Percentiles rank a stretch among this genome's conserved stretches.
Evolutionary conservation across 2,329 filamentous ascomycete genomes (phyloP).

Genomic region (Magnaporthiopsis incrustans): DNA sequence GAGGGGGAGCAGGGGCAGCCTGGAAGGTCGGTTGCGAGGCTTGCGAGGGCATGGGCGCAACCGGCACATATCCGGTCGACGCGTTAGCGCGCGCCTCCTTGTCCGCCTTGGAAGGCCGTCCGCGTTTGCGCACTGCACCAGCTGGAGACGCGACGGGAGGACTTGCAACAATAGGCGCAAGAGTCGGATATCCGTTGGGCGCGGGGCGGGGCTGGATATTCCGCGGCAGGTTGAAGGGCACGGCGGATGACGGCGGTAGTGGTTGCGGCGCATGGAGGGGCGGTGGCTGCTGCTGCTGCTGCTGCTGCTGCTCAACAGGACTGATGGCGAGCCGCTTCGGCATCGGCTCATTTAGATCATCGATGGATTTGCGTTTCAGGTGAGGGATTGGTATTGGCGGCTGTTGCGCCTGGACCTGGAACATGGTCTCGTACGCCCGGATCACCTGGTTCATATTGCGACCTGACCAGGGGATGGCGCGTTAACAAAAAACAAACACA

Average conservation of each 20-base stretch:
- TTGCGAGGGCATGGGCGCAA: slow-evolving; percentile 15
- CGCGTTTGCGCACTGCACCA: slow-evolving; percentile 20
- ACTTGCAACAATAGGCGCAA: slow-evolving; percentile 7
- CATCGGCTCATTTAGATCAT: slow-evolving; percentile 21
- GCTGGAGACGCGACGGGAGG: slow-evolving; percentile 10
- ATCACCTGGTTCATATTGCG: slow-evolving; percentile 27
- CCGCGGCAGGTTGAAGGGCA: slow-evolving; percentile 6
- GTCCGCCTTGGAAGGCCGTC: slow-evolving; percentile 26
- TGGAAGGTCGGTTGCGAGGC: slow-evolving; percentile 12
- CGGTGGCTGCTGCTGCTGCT: neutral
- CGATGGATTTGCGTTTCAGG: slow-evolving; percentile 24
- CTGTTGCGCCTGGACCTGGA: slow-evolving; percentile 17
- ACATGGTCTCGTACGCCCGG: slow-evolving; percentile 23
- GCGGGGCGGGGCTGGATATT: slow-evolving; percentile 24
- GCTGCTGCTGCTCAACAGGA: slow-evolving; percentile 12
- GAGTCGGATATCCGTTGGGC: slow-evolving; percentile 17
- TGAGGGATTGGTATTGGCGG: slow-evolving; percentile 17
- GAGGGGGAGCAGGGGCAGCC: neutral
- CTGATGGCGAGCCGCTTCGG: slow-evolving; percentile 22
- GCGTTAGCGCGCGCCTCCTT: slow-evolving; percentile 19
- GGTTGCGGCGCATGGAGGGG: slow-evolving; percentile 7
- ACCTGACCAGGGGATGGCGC: slow-evolving; percentile 16
- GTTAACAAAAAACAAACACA: slow-evolving; percentile 7
- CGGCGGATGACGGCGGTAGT: slow-evolving; percentile 1
- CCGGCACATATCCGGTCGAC: slow-evolving; percentile 13